Base-by-base conservation (phyloP, 805 yeast species). In the Blastobotrys terrestris region DNA sequence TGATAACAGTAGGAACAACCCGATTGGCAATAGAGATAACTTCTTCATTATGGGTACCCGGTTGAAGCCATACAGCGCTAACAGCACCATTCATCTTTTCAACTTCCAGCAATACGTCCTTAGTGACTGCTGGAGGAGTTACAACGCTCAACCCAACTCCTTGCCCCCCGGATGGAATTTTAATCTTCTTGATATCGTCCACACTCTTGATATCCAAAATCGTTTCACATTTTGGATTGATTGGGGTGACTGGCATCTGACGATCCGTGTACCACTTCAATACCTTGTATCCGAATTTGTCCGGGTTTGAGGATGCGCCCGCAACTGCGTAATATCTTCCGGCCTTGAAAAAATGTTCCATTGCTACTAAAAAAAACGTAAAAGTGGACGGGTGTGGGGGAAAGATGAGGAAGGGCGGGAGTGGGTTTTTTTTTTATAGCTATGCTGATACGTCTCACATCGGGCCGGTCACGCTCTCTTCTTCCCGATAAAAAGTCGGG, bases 61-160 rank as follows among this genome's bases (percentile, higher is more conserved):
- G 95, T 63, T 87, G 95, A 58, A 85, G 82, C 95, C 95, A 88
- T 14, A 86, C 69, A 0, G 84, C 81, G 59, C 77, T 77, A 14
- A 85, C 68, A 0, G 68, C 52, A 2, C 56, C 58, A 7, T 63
- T 62, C 3, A 62, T 50, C 14, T 62, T 49, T 26, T 43, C 60
- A 53, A 78, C 67, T 14, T 72, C 72, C 8, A 72, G 66, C 39
- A 83, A 62, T 0, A 75, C 63, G 4, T 73, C 64, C 15, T 75
- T 69, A 1, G 89, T 79, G 2, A 83, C 76, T 0, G 64, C 62
- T 1, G 95, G 94, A 1, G 95, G 91, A 0, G 95, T 87, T 50
- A 87, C 80, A 43, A 88, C 83, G 85, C 66, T 55, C 84, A 78
- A 21, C 79, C 62, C 8, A 80, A 59, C 53, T 11, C 41, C 46